phyloP scores from a whole-genome alignment of 2,329 filamentous ascomycete species.

The Hymenoscyphus scutula region DNA sequence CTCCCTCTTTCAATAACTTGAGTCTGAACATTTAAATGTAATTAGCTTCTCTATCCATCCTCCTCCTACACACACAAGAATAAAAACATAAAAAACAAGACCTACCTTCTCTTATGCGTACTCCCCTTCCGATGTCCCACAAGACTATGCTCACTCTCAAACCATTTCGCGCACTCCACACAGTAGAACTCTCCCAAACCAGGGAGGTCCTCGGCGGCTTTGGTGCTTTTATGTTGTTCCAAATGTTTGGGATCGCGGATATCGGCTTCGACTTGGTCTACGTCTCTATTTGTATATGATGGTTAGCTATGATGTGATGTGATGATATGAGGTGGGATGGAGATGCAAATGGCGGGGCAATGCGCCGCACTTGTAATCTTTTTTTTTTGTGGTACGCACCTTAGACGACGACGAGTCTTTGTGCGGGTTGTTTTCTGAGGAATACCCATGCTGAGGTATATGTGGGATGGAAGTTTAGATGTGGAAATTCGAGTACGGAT shows the following conservation, averaged over 20 bases:
- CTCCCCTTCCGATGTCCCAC: conserved; percentile 78
- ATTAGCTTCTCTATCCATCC: conserved; percentile 11
- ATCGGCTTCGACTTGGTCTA: conserved; percentile 90
- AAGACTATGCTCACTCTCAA: conserved; percentile 78
- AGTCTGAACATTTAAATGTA: conserved; percentile 56
- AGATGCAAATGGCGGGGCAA: not conserved
- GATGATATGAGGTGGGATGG: conserved; percentile 2
- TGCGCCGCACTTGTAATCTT: not conserved
- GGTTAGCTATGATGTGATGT: not conserved
- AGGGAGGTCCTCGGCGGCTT: conserved; percentile 82
- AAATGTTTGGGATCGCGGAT: conserved; percentile 77
- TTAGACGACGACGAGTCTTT: conserved; percentile 69
- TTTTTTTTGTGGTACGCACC: too few species aligned
- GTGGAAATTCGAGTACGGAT: not conserved
- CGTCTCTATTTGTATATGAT: conserved; percentile 62
- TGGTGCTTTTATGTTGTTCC: conserved; percentile 71
- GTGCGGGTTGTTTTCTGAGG: conserved; percentile 61
- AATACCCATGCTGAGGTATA: conserved; percentile 57
- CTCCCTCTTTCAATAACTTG: conserved; percentile 77
- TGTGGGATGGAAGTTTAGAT: not conserved
- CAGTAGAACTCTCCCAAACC: conserved; percentile 86
- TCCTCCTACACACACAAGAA: too few species aligned
- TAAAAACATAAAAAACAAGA: too few species aligned
- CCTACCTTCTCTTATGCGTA: conserved; percentile 86
- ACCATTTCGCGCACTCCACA: conserved; percentile 93